Base-by-base conservation (phyloP, 192 early-diverging fungal species). In the Podila epicladia region DNA sequence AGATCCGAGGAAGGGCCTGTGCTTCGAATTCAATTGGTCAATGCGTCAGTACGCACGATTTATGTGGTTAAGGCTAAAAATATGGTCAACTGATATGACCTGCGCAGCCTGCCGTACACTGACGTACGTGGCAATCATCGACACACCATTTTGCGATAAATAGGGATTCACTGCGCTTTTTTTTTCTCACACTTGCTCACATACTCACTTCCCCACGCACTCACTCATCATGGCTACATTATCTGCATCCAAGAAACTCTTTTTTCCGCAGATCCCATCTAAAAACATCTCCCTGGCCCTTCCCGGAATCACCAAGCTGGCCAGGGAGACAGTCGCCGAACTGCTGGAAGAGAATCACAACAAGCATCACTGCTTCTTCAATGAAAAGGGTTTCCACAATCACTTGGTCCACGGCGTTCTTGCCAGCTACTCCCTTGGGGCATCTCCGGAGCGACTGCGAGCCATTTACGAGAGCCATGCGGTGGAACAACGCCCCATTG, bases 351-450 rank as follows among this genome's bases (percentile, higher is more conserved):
- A 82, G 22, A 87, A 89, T 59, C 74, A 86, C 50, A 64, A 84
- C 29, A 83, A 90, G 45, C 67, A 88, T 55, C 89, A 90, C 53
- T 65, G 71, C 15, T 91, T 90, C 69, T 90, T 90, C 65, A 89
- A 89, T 63, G 67, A 87, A 4, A 71, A 22, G 11, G 73, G 78
- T 15, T 90, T 86, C 71, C 90, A 91, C 76, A 91, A 89, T 68
- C 90, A 91, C 49, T 65, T 88, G 9, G 69, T 69, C 62, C 90
- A 91, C 73, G 87, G 82, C 32, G 57, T 91, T 12, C 80, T 91
- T n/a, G 85, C 90, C 11, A 82, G 80, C 9, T 90, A 84, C 58
- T 75, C 89, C 1, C 55, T 91, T 41, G 90, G 90, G 0, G 88
- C 84, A 17, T 73, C 74, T 38, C 69, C 82, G 11, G 63, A 86